These are phyloP conservation scores for Globisporangium cystogenes DNA, from an alignment of 352 stramenopile genomes.

Conservation along the genomic window DNA sequence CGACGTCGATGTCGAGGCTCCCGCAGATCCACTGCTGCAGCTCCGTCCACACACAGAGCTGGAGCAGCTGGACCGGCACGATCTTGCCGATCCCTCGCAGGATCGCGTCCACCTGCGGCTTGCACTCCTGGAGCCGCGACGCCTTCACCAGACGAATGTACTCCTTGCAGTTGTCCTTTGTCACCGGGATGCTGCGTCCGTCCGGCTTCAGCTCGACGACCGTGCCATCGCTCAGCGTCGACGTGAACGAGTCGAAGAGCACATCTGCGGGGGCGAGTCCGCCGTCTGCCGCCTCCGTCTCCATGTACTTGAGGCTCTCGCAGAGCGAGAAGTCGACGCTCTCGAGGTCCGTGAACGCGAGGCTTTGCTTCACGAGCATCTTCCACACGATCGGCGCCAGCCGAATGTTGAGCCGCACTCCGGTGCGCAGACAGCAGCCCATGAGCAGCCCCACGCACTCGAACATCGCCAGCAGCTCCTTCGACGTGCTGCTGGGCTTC, in stretches of 20 bases:
- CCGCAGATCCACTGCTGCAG: slow-evolving; percentile 78
- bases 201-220: slow-evolving; percentile 53
- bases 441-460: slow-evolving; percentile 77
- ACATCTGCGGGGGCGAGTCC: slow-evolving; percentile 20
- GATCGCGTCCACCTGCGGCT: slow-evolving; percentile 70
- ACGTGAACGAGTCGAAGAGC: slow-evolving; percentile 68
- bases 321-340: slow-evolving; percentile 28
- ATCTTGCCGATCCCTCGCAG: slow-evolving; percentile 64
- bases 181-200: slow-evolving; percentile 42
- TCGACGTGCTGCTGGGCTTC: slow-evolving; percentile 46
- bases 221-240: slow-evolving; percentile 60
- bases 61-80: slow-evolving; percentile 56
- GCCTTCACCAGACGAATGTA: slow-evolving; percentile 61
- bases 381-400: slow-evolving; percentile 77
- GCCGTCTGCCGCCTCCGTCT: slow-evolving; percentile 16
- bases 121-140: slow-evolving; percentile 64
- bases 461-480: slow-evolving; percentile 57
- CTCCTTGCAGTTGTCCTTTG: slow-evolving; percentile 66
- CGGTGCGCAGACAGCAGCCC: slow-evolving; percentile 74
- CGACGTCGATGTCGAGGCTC: slow-evolving; percentile 68
- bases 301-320: slow-evolving; percentile 45
- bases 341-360: slow-evolving; percentile 43
- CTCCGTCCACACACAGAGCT: slow-evolving; percentile 74
- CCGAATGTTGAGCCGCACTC: slow-evolving; percentile 64
- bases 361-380: slow-evolving; percentile 69